phyloP scores from a whole-genome alignment of 306 rosid species.

The Corylus avellana region DNA sequence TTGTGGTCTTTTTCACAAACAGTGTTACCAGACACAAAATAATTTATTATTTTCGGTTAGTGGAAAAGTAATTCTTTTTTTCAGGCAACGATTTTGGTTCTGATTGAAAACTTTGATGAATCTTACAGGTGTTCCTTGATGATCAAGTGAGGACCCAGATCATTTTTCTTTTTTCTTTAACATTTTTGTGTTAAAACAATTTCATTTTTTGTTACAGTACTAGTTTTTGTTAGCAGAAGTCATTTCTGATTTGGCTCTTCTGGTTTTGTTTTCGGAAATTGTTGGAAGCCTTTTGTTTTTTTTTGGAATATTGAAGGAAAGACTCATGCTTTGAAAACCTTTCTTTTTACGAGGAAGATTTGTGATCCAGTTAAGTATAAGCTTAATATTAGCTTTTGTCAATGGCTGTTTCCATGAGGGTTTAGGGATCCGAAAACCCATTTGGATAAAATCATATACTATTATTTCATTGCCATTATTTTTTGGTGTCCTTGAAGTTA shows the following conservation, averaged over 20 bases:
- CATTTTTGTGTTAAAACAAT: not conserved
- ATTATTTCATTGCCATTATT: not conserved
- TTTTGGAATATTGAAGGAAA: not conserved
- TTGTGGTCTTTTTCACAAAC: not conserved
- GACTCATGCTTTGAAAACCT: not conserved
- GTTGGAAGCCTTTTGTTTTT: not conserved
- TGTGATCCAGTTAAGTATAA: conserved; percentile 4
- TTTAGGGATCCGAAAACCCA: conserved; percentile 37
- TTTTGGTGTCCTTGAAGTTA: no score
- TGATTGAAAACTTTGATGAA: conserved; percentile 7
- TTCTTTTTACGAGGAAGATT: not conserved
- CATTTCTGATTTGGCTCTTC: conserved; percentile 24
- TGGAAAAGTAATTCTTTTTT: not conserved
- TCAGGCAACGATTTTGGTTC: conserved; percentile 1
- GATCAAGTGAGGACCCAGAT: conserved; percentile 14
- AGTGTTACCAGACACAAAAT: not conserved
- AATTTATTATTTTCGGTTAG: not conserved
- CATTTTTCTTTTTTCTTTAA: not conserved
- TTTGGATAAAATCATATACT: not conserved
- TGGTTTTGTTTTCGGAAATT: conserved; percentile 10
- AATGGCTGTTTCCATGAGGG: conserved; percentile 35
- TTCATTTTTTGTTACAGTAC: conserved; percentile 12
- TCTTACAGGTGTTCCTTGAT: conserved; percentile 12
- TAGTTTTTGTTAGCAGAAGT: conserved; percentile 8
- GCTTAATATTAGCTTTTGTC: conserved; percentile 20